Percentiles rank a stretch among this genome's conserved stretches.
phyloP scores from a whole-genome alignment of 1,284 basidiomycete genomes.

The Ustilago trichophora region DNA sequence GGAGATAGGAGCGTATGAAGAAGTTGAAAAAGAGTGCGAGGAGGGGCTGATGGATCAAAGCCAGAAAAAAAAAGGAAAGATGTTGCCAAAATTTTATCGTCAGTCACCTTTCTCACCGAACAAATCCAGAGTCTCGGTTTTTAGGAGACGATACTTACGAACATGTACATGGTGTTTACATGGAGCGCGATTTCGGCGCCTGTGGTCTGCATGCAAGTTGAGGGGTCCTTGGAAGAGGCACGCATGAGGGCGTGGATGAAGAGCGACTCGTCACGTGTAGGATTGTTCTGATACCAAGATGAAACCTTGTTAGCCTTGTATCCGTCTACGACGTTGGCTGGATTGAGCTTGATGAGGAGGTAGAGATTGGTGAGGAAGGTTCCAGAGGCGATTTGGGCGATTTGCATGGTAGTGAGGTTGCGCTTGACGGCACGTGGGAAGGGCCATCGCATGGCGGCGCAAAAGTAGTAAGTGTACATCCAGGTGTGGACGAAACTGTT shows the following conservation, averaged over 20 bases:
- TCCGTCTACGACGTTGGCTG: slow-evolving; percentile 20
- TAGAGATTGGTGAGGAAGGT: slow-evolving; percentile 59
- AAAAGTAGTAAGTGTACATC: slow-evolving; percentile 62
- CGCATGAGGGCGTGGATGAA: slow-evolving; percentile 30
- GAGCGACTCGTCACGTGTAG: slow-evolving; percentile 9
- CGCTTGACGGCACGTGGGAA: slow-evolving; percentile 57
- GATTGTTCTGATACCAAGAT: slow-evolving; percentile 7
- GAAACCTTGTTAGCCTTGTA: slow-evolving; percentile 16
- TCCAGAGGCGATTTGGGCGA: slow-evolving; percentile 56
- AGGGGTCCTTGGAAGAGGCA: slow-evolving; percentile 18
- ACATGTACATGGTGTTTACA: slow-evolving; percentile 59
- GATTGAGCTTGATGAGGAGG: slow-evolving; percentile 40
- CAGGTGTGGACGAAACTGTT: slow-evolving; percentile 61
- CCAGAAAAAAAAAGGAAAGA: neutral
- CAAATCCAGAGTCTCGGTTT: no score
- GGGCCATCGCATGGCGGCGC: slow-evolving; percentile 52
- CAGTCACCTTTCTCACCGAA: neutral
- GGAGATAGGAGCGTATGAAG: slow-evolving; percentile 54
- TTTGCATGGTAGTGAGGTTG: slow-evolving; percentile 61
- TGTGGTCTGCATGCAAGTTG: slow-evolving; percentile 47
- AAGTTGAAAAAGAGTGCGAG: slow-evolving; percentile 58
- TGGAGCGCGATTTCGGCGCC: slow-evolving; percentile 55
- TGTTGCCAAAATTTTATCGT: no score
- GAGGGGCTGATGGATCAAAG: slow-evolving; percentile 49
- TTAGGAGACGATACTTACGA: slow-evolving; percentile 44